Base-by-base conservation (phyloP, 495 filamentous ascomycete genomes). In the Aspergillus indologenus region DNA sequence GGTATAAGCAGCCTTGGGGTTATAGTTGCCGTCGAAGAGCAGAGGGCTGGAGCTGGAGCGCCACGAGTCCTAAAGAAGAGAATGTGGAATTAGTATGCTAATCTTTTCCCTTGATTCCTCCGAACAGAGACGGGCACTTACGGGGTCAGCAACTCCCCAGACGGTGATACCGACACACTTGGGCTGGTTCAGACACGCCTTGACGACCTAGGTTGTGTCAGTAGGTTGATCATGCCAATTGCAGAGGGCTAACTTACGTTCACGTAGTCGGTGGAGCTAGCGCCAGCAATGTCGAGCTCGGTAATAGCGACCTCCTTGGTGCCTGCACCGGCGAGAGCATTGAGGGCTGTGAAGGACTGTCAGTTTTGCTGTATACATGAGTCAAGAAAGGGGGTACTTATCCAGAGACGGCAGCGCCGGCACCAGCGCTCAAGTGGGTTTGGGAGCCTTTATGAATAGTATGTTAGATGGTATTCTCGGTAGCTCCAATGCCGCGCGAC, bases 151-250 rank as follows among this genome's bases (percentile, higher is more conserved):
- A 7, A 92, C 84, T 66, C 88, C 88, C 89, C 88, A 92, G 34
- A 87, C 86, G 18, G 88, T 90, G 62, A 91, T 84, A 57, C 87
- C 87, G 20, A 90, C 80, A 68, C 88, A 91, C 69, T 85, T 87
- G 11, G 76, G 59, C 65, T 85, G 77, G 58, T 78, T 72, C 44
- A 89, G 66, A 64, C 88, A 91, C 26, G 85, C 86, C 19, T 86
- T 81, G 60, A 82, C 80, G 46, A 87, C 79, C 71, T 74, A 53
- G n/a, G 5, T 1, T 40, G 18, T 23, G 42, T 23, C 19, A 9
- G 2, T 55, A 43, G 40, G 1, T 7, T 40, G 5, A 40, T 40
- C 34, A 14, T 11, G 6, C 26, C 7, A 40, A 2, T 11, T 40
- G 34, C n/a, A n/a, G n/a, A 17, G 8, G 26, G 19, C 19, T 46